Percentiles rank a stretch among this genome's conserved stretches.
phyloP scores from a whole-genome alignment of 805 yeast species.

The Clavispora carvajalis region DNA sequence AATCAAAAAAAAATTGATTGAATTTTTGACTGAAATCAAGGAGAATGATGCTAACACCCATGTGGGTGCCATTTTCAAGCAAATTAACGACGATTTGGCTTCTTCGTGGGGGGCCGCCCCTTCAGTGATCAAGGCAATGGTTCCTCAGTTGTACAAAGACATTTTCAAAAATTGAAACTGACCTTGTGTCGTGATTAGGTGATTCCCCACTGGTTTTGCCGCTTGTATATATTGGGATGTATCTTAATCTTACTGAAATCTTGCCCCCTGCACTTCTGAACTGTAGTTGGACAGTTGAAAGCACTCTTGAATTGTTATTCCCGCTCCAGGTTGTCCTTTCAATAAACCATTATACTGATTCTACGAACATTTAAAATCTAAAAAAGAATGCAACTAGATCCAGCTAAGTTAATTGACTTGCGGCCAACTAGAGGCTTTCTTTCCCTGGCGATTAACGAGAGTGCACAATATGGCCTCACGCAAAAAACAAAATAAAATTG shows the following conservation, averaged over 20 bases:
- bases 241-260: too few species aligned
- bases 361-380: too few species aligned
- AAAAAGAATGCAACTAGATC: too few species aligned
- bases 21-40: constrained; percentile 15
- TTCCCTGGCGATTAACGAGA: background rate
- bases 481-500: background rate
- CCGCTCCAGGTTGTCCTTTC: too few species aligned
- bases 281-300: too few species aligned
- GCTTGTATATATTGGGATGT: background rate
- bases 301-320: too few species aligned
- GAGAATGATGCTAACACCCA: constrained; percentile 3
- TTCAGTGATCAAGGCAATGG: constrained; percentile 14
- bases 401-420: too few species aligned
- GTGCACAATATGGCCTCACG: constrained; percentile 1
- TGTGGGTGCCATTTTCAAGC: constrained; percentile 9
- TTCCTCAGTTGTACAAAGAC: constrained; percentile 15
- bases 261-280: too few species aligned
- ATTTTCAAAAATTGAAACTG: constrained; percentile 4
- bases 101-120: constrained; percentile 17
- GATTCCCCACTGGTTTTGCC: background rate
- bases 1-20: constrained; percentile 23
- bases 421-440: background rate
- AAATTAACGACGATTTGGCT: constrained; percentile 15
- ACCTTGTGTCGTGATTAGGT: background rate
- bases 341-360: too few species aligned